Base-by-base conservation (phyloP, 2,329 filamentous ascomycete genomes). In the Thielaviopsis punctulata region DNA sequence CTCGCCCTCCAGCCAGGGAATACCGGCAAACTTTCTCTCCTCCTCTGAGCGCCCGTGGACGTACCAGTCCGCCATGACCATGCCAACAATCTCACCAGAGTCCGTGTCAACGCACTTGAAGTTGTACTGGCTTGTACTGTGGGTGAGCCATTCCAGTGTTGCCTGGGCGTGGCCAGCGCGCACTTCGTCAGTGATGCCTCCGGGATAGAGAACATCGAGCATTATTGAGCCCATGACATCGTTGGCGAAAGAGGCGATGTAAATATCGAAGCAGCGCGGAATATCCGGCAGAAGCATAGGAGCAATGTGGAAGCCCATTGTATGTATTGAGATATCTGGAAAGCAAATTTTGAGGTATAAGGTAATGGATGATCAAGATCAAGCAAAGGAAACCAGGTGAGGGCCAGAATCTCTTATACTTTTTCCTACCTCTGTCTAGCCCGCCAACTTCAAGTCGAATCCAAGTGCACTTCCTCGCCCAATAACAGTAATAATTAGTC, bases 211-310 rank as follows among this genome's bases (percentile, higher is more conserved):
- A 15, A 70, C 63, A 19, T 66, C 61, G 46, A 70, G 62, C 57
- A 73, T 68, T 30, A 67, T 55, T 8, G 62, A 61, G 52, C 65
- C 64, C 59, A 69, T 67, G 23, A 56, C 49, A 41, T 68, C 65
- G 41, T 60, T 55, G 39, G 64, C 61, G 61, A 73, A 73, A 41
- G 70, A 67, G 19, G 62, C 59, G 55, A 73, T 73, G 61, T 73
- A 73, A 48, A 66, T 62, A 53, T 72, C 65, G 61, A 72, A 73
- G 30, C 72, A 64, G 30, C 61, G 61, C 25, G 64, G 62, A 58
- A 73, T 71, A 57, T 73, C 70, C 5, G 68, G 65, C 52, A 71
- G 66, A 30, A 72, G 60, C 13, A 69, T 68, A 21, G 70, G 70
- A 21, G 69, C 59, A n/a, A 72, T 64, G 23, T 65, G 62, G 52